Evolutionary conservation across 169 alveolate genomes (phyloP).

Genomic region (Eimeria praecox): DNA sequence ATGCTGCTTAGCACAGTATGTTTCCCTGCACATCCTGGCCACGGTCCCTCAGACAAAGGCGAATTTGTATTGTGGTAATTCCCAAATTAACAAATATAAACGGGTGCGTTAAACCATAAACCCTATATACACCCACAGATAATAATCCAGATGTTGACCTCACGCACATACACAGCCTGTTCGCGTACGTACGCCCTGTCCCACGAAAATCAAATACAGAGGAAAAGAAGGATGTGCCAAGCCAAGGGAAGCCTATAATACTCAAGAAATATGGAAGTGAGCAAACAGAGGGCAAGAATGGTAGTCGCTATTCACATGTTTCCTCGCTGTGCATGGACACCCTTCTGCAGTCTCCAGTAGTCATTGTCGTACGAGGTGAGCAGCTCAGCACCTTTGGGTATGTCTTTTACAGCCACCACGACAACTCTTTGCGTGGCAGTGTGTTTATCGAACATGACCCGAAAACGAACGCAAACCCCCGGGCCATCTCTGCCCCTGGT

Average conservation of each 20-base stretch:
- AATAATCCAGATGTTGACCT: not conserved
- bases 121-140: not conserved
- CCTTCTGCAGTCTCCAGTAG: slow-evolving; percentile 72
- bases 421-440: slow-evolving; percentile 76
- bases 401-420: slow-evolving; percentile 73
- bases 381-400: slow-evolving; percentile 59
- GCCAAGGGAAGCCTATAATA: not conserved
- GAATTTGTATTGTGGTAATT: not conserved
- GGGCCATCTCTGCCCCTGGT: slow-evolving; percentile 81
- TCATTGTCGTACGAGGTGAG: slow-evolving; percentile 79
- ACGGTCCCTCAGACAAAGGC: not conserved
- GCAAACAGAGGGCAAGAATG: not conserved
- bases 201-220: not conserved
- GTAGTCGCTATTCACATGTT: not conserved
- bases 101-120: not conserved
- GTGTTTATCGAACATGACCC: slow-evolving; percentile 65
- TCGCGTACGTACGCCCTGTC: not conserved
- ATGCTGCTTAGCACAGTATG: not conserved
- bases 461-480: slow-evolving; percentile 74
- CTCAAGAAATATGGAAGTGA: not conserved
- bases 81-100: not conserved
- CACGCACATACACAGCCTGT: not conserved
- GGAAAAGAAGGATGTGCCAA: not conserved
- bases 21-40: not conserved
- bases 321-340: not conserved